phyloP scores from a whole-genome alignment of 495 filamentous ascomycete genomes.

The Lasiosphaeria ovina region DNA sequence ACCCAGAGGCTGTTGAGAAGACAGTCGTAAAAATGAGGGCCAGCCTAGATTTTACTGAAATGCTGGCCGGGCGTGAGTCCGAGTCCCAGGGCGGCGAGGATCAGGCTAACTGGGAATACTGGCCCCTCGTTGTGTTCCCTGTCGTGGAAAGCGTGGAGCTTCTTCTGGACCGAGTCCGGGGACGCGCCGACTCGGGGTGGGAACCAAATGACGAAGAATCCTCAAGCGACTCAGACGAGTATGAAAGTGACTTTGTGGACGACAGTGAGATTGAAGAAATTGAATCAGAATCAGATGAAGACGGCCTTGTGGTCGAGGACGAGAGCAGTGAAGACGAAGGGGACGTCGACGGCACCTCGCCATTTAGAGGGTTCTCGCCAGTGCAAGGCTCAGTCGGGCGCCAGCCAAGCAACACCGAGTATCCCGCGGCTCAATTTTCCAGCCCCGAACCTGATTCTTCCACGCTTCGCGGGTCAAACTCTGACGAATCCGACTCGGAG shows the following conservation, averaged over 20 bases:
- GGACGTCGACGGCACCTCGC: background rate
- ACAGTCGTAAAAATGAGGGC: too few species aligned
- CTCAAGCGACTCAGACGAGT: background rate
- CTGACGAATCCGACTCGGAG: background rate
- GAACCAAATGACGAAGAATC: too few species aligned
- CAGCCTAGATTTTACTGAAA: too few species aligned
- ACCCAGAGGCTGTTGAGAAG: too few species aligned
- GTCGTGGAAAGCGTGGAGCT: too few species aligned
- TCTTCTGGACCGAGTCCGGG: too few species aligned
- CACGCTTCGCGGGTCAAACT: background rate
- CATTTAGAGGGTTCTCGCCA: constrained; percentile 2
- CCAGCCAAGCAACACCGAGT: background rate
- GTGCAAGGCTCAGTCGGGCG: background rate
- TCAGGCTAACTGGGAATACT: too few species aligned
- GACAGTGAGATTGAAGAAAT: background rate
- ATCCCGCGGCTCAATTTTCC: background rate
- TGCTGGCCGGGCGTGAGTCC: too few species aligned
- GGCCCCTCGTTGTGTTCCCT: too few species aligned
- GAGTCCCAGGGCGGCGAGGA: too few species aligned
- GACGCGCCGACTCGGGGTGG: too few species aligned
- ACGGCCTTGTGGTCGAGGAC: background rate
- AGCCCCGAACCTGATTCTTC: background rate
- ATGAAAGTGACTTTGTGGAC: background rate
- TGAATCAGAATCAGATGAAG: background rate
- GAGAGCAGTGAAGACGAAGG: background rate